A percentile compares a stretch with the other conserved stretches of the same genome.
Evolutionary conservation across 2,329 filamentous ascomycete genomes (phyloP).

Genomic region (Diaporthe citriasiana): DNA sequence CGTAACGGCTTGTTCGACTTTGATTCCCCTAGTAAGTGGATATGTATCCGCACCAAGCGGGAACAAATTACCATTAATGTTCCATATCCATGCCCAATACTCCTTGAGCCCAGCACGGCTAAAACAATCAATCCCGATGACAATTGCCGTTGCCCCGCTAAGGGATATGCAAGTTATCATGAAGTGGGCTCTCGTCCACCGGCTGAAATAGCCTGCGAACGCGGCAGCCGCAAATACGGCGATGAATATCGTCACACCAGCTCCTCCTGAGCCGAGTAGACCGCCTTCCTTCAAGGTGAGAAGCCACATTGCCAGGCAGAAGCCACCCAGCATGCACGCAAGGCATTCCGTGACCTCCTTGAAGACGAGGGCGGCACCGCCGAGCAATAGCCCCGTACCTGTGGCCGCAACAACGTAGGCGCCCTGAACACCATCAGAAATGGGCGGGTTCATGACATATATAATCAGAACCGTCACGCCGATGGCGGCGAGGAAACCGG

Average conservation of each 20-base stretch:
- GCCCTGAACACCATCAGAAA: constrained; percentile 83
- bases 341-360: constrained; percentile 84
- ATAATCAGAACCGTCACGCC: constrained; percentile 86
- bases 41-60: constrained; percentile 83
- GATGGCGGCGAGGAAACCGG: constrained; percentile 79
- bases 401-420: constrained; percentile 86
- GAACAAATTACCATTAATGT: constrained; percentile 83
- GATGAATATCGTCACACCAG: constrained; percentile 81
- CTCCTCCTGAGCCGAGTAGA: constrained; percentile 71
- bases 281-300: constrained; percentile 83
- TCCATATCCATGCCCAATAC: constrained; percentile 96
- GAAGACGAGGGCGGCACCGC: constrained; percentile 82
- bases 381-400: constrained; percentile 80
- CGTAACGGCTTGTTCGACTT: constrained; percentile 84
- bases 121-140: constrained; percentile 92
- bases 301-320: constrained; percentile 92
- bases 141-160: constrained; percentile 81
- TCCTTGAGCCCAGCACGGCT: constrained; percentile 92
- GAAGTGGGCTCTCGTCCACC: constrained; percentile 82
- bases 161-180: constrained; percentile 85
- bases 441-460: constrained; percentile 87
- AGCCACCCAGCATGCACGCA: constrained; percentile 90
- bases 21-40: constrained; percentile 87
- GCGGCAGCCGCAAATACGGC: constrained; percentile 75
- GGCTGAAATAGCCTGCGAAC: constrained; percentile 84